These are phyloP conservation scores for Adansonia digitata DNA, from an alignment of 345 rosid genomes.

Conservation along the genomic window DNA sequence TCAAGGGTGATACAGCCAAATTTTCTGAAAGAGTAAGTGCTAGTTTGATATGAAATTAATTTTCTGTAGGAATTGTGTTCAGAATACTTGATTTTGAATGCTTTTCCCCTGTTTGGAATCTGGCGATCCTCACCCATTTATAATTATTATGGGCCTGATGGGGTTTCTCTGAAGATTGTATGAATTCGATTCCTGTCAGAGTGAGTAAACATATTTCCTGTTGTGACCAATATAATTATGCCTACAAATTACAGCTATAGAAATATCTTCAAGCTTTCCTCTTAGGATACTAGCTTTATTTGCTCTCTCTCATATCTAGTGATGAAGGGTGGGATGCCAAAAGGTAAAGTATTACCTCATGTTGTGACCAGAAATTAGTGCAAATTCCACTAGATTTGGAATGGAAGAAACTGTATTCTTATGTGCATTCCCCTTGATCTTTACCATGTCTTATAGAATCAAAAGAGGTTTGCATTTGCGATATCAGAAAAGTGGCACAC, in stretches of 20 bases:
- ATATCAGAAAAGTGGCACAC: not conserved
- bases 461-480: not conserved
- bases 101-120: not conserved
- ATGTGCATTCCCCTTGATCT: not conserved
- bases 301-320: not conserved
- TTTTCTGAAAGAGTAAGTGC: slow-evolving; percentile 33
- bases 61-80: not conserved
- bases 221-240: not conserved
- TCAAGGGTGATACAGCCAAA: slow-evolving; percentile 65
- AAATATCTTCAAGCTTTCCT: not conserved
- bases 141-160: not conserved
- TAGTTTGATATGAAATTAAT: slow-evolving; percentile 10
- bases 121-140: not conserved
- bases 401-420: not conserved
- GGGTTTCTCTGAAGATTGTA: not conserved
- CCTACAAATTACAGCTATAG: not conserved
- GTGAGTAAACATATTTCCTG: not conserved
- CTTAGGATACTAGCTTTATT: not conserved
- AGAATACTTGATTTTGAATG: not conserved
- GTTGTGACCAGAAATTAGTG: not conserved
- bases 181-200: not conserved
- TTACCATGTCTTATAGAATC: not conserved
- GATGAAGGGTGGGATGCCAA: not conserved
- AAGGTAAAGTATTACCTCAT: not conserved
- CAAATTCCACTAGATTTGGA: not conserved